These are phyloP conservation scores for Aspergillus bertholletiae DNA, from an alignment of 495 filamentous ascomycete genomes.

Conservation along the genomic window DNA sequence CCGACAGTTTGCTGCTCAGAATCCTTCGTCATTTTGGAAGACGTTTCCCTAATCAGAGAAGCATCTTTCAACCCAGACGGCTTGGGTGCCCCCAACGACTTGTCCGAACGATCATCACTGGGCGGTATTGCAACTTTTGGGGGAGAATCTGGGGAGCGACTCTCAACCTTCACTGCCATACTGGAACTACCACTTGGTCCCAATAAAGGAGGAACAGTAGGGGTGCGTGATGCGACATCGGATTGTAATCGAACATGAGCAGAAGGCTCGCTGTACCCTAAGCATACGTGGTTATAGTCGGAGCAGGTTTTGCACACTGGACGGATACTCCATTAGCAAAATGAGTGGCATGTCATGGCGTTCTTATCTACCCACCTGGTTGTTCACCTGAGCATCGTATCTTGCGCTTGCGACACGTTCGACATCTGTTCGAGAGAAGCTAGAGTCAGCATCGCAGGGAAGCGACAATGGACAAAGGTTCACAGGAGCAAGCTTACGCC, in stretches of 20 bases:
- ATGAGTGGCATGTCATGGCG: neutral
- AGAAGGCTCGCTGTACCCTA: slow-evolving; percentile 69
- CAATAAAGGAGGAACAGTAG: slow-evolving; percentile 19
- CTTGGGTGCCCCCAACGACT: slow-evolving; percentile 17
- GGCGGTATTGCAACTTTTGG: slow-evolving; percentile 8
- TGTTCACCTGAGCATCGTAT: slow-evolving; percentile 79
- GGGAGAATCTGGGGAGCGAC: slow-evolving; percentile 27
- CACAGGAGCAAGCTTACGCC: slow-evolving; percentile 52
- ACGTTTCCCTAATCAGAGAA: slow-evolving; percentile 18
- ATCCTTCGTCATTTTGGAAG: slow-evolving; percentile 27
- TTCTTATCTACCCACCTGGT: slow-evolving; percentile 38
- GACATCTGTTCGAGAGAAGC: slow-evolving; percentile 49
- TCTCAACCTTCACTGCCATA: slow-evolving; percentile 20
- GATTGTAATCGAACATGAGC: slow-evolving; percentile 50
- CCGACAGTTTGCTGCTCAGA: slow-evolving; percentile 23
- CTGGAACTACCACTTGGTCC: slow-evolving; percentile 15
- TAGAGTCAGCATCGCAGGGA: slow-evolving; percentile 7
- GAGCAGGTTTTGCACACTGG: slow-evolving; percentile 66
- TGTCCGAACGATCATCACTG: slow-evolving; percentile 6
- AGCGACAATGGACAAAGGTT: slow-evolving; percentile 7
- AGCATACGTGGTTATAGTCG: slow-evolving; percentile 68
- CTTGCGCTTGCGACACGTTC: slow-evolving; percentile 79
- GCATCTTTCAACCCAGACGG: slow-evolving; percentile 17
- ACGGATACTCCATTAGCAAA: slow-evolving; percentile 4
- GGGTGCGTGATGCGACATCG: slow-evolving; percentile 27